Conservation (phyloP, 441 rosid species). For the Aleurites moluccanus region DNA sequence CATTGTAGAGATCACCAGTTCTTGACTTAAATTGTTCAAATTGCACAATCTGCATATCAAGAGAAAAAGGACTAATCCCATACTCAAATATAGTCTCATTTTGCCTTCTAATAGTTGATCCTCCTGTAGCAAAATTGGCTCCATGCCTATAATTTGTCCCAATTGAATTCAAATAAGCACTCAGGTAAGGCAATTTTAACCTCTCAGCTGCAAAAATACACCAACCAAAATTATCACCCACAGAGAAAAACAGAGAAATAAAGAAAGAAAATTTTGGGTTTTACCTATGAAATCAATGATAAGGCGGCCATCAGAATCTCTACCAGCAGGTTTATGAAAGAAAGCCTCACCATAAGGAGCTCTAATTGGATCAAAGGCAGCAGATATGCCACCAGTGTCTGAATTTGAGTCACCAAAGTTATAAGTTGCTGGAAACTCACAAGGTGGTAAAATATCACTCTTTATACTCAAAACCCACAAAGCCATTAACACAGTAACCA, state of each 20-base stretch:
- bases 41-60: conserved; percentile 75
- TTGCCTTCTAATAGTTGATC: conserved; percentile 74
- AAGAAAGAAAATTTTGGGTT: background rate
- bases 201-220: conserved; percentile 60
- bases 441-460: conserved; percentile 38
- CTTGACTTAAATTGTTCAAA: conserved; percentile 63
- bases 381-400: conserved; percentile 86
- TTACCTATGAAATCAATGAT: conserved; percentile 67
- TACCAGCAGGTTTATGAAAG: conserved; percentile 70
- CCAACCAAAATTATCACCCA: background rate
- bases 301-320: conserved; percentile 73
- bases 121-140: conserved; percentile 87
- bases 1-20: conserved; percentile 42
- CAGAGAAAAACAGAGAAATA: background rate
- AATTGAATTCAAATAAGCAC: conserved; percentile 78
- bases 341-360: conserved; percentile 61
- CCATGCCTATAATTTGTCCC: conserved; percentile 77
- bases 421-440: conserved; percentile 76
- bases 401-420: conserved; percentile 94
- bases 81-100: conserved; percentile 64
- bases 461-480: conserved; percentile 34
- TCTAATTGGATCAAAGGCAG: conserved; percentile 65
- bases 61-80: conserved; percentile 78
- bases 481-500: conserved; percentile 32
- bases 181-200: conserved; percentile 64